A percentile compares a stretch with the other conserved stretches of the same genome.
Conservation (phyloP, 2,329 filamentous ascomycete genomes). For the Coniochaeta ligniaria region DNA sequence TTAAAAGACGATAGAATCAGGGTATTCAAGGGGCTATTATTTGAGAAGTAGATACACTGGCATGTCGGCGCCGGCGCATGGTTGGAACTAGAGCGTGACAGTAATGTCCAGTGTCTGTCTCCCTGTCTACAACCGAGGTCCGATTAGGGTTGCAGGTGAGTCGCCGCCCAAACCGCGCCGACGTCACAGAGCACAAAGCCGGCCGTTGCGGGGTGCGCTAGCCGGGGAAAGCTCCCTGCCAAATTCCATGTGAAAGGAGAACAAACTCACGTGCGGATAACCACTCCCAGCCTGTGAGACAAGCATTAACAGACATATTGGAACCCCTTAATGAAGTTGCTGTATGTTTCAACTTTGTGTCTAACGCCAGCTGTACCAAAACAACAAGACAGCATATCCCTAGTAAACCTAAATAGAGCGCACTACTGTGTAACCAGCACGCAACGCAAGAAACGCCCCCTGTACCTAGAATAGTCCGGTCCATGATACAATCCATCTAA, state of each 20-base stretch:
- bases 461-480: not conserved
- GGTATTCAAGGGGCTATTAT: not conserved
- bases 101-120: not conserved
- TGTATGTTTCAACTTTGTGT: no score
- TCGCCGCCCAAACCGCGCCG: not conserved
- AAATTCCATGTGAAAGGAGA: not conserved
- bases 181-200: not conserved
- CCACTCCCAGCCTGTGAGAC: no score
- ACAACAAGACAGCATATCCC: not conserved
- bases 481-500: not conserved
- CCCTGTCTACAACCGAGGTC: not conserved
- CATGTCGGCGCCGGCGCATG: not conserved
- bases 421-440: no score
- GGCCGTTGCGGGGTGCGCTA: not conserved
- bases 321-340: no score
- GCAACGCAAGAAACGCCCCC: not conserved
- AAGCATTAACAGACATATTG: not conserved
- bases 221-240: not conserved
- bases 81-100: not conserved
- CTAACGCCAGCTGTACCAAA: not conserved
- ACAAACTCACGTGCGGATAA: not conserved
- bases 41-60: not conserved
- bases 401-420: no score
- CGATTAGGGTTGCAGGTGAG: not conserved
- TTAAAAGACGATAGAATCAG: not conserved